Percentiles rank a stretch among this genome's conserved stretches.
Evolutionary conservation across 2,329 filamentous ascomycete genomes (phyloP).

Genomic region (Phyllosticta capitalensis): DNA sequence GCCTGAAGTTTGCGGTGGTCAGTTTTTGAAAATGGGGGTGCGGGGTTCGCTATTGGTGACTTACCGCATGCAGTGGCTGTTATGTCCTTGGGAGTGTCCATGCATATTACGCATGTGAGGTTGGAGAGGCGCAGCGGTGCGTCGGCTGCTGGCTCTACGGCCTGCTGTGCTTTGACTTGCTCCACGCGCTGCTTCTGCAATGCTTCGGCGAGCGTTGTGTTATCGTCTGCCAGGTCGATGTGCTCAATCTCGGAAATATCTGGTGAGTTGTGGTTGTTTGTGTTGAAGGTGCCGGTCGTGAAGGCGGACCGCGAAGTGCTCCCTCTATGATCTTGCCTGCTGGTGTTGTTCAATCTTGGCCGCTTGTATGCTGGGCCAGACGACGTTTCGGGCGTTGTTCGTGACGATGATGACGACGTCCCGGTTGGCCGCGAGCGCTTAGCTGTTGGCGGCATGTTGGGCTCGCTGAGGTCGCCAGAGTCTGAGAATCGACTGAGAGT

Average conservation of each 20-base stretch:
- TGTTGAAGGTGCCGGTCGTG: slow-evolving; percentile 7
- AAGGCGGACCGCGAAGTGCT: not conserved
- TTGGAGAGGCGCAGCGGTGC: slow-evolving; percentile 34
- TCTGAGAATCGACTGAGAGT: not conserved
- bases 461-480: not conserved
- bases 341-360: slow-evolving; percentile 17
- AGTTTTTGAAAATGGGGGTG: not conserved
- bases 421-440: not conserved
- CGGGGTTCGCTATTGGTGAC: slow-evolving; percentile 16
- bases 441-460: not conserved
- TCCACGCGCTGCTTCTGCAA: slow-evolving; percentile 46
- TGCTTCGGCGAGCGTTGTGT: slow-evolving; percentile 32
- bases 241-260: slow-evolving; percentile 31
- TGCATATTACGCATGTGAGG: slow-evolving; percentile 53
- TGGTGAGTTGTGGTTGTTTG: not conserved
- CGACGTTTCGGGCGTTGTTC: slow-evolving; percentile 7
- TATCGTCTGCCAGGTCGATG: slow-evolving; percentile 41
- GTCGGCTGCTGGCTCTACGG: slow-evolving; percentile 19
- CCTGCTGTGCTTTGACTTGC: slow-evolving; percentile 38
- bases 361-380: slow-evolving; percentile 26
- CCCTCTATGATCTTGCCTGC: not conserved
- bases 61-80: slow-evolving; percentile 52
- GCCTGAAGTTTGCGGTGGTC: slow-evolving; percentile 29
- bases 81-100: slow-evolving; percentile 51
- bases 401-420: slow-evolving; percentile 12